phyloP scores from a whole-genome alignment of 2,329 filamentous ascomycete species.

The Neoscytalidium dimidiatum region DNA sequence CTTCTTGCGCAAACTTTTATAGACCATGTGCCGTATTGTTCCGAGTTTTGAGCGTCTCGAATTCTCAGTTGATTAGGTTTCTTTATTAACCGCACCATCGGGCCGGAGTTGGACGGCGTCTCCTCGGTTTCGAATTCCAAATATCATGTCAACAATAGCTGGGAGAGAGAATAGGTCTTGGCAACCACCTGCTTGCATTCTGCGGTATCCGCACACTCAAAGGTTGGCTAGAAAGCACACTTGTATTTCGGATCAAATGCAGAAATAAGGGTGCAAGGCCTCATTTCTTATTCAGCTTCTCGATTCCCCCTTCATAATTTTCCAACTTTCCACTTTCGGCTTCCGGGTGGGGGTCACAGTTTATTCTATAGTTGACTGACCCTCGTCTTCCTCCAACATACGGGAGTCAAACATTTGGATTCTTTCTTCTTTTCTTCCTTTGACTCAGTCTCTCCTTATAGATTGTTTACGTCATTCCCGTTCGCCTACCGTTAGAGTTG shows the following conservation, averaged over 20 bases:
- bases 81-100: slow-evolving; percentile 15
- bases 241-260: slow-evolving; percentile 19
- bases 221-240: slow-evolving; percentile 12
- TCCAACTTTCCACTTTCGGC: neutral
- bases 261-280: slow-evolving; percentile 16
- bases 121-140: slow-evolving; percentile 15
- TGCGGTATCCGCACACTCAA: slow-evolving; percentile 16
- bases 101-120: slow-evolving; percentile 19
- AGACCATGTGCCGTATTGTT: slow-evolving; percentile 13
- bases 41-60: slow-evolving; percentile 14
- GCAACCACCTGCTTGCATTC: slow-evolving; percentile 15
- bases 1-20: slow-evolving; percentile 14
- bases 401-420: slow-evolving; percentile 10
- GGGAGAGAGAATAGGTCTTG: slow-evolving; percentile 10
- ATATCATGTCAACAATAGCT: slow-evolving; percentile 14
- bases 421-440: slow-evolving; percentile 5
- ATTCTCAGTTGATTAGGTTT: slow-evolving; percentile 11
- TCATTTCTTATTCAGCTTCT: slow-evolving; percentile 14
- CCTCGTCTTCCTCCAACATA: slow-evolving; percentile 3
- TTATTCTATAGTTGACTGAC: slow-evolving; percentile 11
- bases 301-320: neutral
- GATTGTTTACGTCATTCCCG: slow-evolving; percentile 2
- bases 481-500: slow-evolving; percentile 7
- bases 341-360: neutral
- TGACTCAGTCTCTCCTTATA: slow-evolving; percentile 7